Evolutionary conservation across 495 filamentous ascomycete genomes (phyloP), one percentile per base, ranked within the genome.

Genomic region (Tetracladium setigerum): DNA sequence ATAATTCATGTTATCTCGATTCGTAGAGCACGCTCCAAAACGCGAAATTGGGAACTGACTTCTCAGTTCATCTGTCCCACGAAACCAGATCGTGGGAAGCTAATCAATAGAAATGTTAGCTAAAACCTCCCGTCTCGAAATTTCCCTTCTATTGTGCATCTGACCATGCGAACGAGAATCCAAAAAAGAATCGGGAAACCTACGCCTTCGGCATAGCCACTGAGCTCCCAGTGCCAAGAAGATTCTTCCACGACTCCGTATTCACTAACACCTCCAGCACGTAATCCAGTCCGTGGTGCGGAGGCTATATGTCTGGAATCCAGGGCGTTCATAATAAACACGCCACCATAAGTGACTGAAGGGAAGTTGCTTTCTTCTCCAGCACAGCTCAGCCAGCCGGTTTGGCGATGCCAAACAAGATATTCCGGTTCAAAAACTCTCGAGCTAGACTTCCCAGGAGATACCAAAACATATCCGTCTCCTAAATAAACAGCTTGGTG

Each of bases 361-460:
- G 78, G 76, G 0, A 41, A 49, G 5, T 59, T 34, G 56, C 61
- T 50, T 55, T 30, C 15, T 8, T 27, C 41, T 11, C 15, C 34
- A 6, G 18, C 52, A 45, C 53, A 79, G 45, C 47, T 68, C 11
- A 53, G 44, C 74, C 74, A 79, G 4, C 73, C 73, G 4, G 39
- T 35, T 5, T 60, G 54, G 18, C 74, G 68, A 46, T 66, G 68
- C 77, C 84, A 90, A 2, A 91, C 43, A 14, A 84, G 63, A 72
- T 77, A 89, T 2, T 75, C 80, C 22, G 70, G 62, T 16, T 84
- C 71, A 5, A 81, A 65, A 5, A 54, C 60, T 16, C 71, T 76
- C 41, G 74, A 57, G 27, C 72, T 78, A 4, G 73, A 72, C 57
- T 79, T 87, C 1, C 87, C 87, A n/a, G 84, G 84, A 59, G 78